phyloP scores from a whole-genome alignment of 352 stramenopile species.

The Achlya hypogyna region DNA sequence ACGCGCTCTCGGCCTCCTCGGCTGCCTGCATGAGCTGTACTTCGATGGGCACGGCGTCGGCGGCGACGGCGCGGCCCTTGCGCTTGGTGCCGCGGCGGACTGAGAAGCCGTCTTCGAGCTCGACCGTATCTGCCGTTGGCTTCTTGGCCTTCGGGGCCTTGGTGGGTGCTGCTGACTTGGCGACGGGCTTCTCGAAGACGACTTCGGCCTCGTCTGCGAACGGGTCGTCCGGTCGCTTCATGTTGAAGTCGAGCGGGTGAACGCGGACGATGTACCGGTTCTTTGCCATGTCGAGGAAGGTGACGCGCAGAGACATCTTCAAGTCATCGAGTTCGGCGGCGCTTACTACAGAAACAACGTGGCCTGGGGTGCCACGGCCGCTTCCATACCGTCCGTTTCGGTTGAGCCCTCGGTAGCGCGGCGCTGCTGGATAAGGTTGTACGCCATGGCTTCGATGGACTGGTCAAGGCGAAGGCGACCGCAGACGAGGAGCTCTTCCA shows the following conservation, averaged over 20 bases:
- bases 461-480: constrained; percentile 78
- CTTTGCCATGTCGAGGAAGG: constrained; percentile 86
- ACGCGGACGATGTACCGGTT: constrained; percentile 80
- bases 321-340: constrained; percentile 67
- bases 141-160: constrained; percentile 8
- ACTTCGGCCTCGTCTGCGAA: constrained; percentile 30
- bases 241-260: constrained; percentile 70
- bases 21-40: constrained; percentile 81
- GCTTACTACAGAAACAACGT: background rate
- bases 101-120: constrained; percentile 56
- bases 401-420: constrained; percentile 19
- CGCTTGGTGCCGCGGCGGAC: constrained; percentile 61
- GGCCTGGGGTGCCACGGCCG: no score
- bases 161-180: constrained; percentile 24
- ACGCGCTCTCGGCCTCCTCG: constrained; percentile 47
- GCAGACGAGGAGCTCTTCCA: constrained; percentile 82
- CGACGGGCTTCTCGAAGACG: constrained; percentile 50
- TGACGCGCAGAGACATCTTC: constrained; percentile 40
- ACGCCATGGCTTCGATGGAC: constrained; percentile 75
- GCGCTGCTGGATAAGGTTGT: constrained; percentile 55
- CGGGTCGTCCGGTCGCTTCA: constrained; percentile 42
- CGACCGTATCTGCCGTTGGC: background rate
- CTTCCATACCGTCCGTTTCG: constrained; percentile 51
- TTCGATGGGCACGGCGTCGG: constrained; percentile 60
- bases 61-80: constrained; percentile 27